Evolutionary conservation across 148 eudicot species (phyloP), one percentile per base, ranked within the genome.

Genomic region (Chenopodium suecicum): DNA sequence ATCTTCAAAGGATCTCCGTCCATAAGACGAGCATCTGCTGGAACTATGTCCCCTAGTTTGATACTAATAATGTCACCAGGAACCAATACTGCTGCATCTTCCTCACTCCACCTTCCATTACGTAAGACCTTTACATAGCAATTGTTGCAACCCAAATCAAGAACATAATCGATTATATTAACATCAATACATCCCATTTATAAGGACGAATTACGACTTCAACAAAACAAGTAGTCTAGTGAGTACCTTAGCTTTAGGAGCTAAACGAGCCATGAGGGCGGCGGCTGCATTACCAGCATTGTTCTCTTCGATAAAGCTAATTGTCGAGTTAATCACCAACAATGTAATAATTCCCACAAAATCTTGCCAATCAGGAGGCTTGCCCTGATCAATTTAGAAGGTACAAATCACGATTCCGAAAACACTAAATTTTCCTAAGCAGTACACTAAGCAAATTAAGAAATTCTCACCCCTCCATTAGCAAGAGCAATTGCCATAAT

Each of bases 281-380:
- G 99, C 99, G 54, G 99, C 99, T 34, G 99, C 99, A 87, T 97
- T 97, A 34, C 99, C 99, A 29, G 99, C 99, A 87, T 97, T 97
- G 80, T 97, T 97, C 82, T 97, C 99, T 83, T 97, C 99, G 66
- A 97, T 89, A 41, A 97, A 97, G 89, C 99, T 97, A 71, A 97
- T 97, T 2, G 99, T 97, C 2, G 99, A 97, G 89, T 97, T 97
- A 50, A 97, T 97, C 69, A 97, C 83, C 65, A 97, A 94, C 81
- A 97, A 84, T 31, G 93, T 94, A 69, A 97, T 97, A 84, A 97
- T 97, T 81, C 99, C 99, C 85, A 97, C 99, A 87, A 97, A 97
- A 46, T 97, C 99, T 86, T 94, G 99, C 99, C 99, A 97, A 79
- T 97, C 99, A 58, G 99, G 99, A 84, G 99, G 98, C 84, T 94